Percentiles rank a stretch among this genome's conserved stretches.
Conservation (phyloP, 2,329 filamentous ascomycete species). For the Paracorniculantispora psalliotae region DNA sequence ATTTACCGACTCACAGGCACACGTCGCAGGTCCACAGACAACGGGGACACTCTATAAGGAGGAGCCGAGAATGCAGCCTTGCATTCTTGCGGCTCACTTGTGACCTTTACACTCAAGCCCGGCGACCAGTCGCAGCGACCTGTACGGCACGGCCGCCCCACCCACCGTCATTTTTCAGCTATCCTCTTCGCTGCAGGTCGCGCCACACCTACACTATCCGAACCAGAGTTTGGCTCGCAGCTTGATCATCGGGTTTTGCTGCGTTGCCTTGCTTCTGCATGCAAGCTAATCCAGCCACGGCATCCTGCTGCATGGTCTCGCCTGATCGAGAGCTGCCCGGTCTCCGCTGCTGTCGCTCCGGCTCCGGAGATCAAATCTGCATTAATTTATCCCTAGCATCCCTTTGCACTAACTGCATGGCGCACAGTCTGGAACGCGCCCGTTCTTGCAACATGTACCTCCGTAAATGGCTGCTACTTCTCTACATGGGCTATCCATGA, state of each 20-base stretch:
- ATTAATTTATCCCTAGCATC: not conserved
- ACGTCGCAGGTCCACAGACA: constrained; percentile 2
- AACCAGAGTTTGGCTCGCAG: constrained; percentile 1
- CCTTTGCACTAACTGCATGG: not conserved
- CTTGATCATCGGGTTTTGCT: constrained; percentile 9
- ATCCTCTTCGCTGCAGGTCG: constrained; percentile 11
- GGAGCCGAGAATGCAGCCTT: constrained; percentile 2
- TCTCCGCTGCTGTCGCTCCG: not conserved
- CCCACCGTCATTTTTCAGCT: constrained; percentile 14
- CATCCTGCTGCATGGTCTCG: not conserved
- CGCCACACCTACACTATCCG: constrained; percentile 6
- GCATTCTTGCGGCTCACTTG: constrained; percentile 10
- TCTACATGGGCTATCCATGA: not conserved
- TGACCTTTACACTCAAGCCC: not conserved
- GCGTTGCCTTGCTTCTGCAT: not conserved
- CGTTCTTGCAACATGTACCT: not conserved
- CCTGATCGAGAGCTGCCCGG: not conserved
- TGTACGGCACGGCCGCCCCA: constrained; percentile 3
- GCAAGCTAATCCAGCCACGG: not conserved
- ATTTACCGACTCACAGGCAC: not conserved
- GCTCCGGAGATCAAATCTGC: constrained; percentile 9
- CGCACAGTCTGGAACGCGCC: not conserved
- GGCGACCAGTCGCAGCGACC: constrained; percentile 1
- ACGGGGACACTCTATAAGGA: not conserved
- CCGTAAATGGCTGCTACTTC: not conserved